Evolutionary conservation across 306 rosid species (phyloP).

Genomic region (Sesbania bispinosa): DNA sequence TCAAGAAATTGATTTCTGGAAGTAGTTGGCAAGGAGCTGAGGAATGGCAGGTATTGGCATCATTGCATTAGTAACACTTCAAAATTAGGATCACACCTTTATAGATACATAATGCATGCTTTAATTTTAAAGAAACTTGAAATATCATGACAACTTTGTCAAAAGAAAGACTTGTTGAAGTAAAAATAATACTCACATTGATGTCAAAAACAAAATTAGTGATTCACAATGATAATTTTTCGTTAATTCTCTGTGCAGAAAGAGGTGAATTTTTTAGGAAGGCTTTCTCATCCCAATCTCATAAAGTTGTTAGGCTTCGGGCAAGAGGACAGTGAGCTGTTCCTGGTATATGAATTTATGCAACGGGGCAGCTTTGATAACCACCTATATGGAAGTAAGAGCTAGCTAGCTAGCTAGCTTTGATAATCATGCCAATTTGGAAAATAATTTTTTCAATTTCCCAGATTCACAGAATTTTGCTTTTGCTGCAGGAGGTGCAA

Average conservation of each 20-base stretch:
- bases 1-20: slow-evolving; percentile 62
- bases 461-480: background rate
- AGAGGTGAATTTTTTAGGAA: slow-evolving; percentile 80
- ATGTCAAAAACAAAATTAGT: too few species aligned
- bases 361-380: slow-evolving; percentile 68
- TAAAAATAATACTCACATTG: too few species aligned
- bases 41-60: slow-evolving; percentile 69
- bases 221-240: too few species aligned
- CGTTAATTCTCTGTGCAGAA: slow-evolving; percentile 53
- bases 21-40: slow-evolving; percentile 62
- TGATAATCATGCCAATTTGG: background rate
- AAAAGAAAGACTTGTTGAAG: too few species aligned
- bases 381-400: slow-evolving; percentile 84
- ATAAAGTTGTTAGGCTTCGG: slow-evolving; percentile 67
- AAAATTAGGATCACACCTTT: background rate
- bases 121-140: too few species aligned
- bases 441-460: background rate
- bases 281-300: slow-evolving; percentile 79
- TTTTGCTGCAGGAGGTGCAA: slow-evolving; percentile 58
- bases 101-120: too few species aligned
- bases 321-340: slow-evolving; percentile 49
- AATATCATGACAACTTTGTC: too few species aligned
- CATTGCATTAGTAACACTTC: background rate
- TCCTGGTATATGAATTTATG: slow-evolving; percentile 69
- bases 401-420: background rate